Base-by-base conservation (phyloP, 176 grass and related monocot species). In the Lolium multiflorum region DNA sequence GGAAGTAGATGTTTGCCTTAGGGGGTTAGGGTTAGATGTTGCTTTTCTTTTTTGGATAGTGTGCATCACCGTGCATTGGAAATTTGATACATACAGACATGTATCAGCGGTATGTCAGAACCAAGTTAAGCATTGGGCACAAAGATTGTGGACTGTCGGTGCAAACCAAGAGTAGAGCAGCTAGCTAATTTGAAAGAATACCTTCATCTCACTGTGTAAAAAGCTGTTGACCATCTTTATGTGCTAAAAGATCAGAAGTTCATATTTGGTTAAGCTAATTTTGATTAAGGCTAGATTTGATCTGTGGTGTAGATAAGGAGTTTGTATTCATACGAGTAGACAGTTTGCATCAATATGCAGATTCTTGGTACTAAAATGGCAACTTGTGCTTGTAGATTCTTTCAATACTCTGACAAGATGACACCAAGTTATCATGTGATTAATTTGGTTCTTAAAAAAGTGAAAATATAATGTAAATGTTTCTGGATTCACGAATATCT, bases 321-420 rank as follows among this genome's bases (percentile, higher is more conserved):
- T 71, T 22, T 63, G 65, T 74, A 24, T 21, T 46, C 55, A 6
- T 60, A 31, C 72, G 74, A 26, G 61, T n/a, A 31, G 26, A 20
- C 31, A 64, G 44, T 84, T 82, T 70, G 16, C 28, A n/a, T 25
- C 17, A 16, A 47, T 24, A 12, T 48, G 76, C 58, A 35, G 65
- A 31, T 60, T 76, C 46, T 82, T 11, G 21, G 51, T 68, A 76
- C 7, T 12, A 81, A 81, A 81, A 67, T 52, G 2, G 47, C 11
- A 77, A 64, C 28, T 79, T 43, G 43, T 41, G 48, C 9, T 64
- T 37, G 1, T 69, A 80, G 22, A 10, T 75, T 69, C 26, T 81
- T 88, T 80, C 60, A 26, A 17, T 35, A 35, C 31, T 35, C 31
- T 35, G 31, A 35, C 31, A 35, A 35, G 31, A 35, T 35, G 31